Evolutionary conservation across 805 yeast genomes (phyloP).

Genomic region (Hanseniaspora thailandica): DNA sequence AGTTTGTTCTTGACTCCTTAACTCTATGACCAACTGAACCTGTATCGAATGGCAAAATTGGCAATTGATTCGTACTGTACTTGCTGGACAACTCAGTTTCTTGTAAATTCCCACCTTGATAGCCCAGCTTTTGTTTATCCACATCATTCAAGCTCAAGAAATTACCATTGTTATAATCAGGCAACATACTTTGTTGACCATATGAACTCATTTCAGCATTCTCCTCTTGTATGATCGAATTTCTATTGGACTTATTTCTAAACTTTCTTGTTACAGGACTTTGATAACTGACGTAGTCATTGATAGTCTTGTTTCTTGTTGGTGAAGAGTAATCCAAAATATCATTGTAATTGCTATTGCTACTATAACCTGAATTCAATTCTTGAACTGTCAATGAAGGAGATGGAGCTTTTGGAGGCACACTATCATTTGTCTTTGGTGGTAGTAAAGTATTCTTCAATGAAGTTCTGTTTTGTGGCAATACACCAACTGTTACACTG

Average conservation of each 20-base stretch:
- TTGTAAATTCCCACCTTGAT: conserved; percentile 6
- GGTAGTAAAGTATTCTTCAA: neutral
- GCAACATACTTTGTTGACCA: neutral
- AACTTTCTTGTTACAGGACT: neutral
- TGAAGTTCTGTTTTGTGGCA: neutral
- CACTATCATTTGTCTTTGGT: neutral
- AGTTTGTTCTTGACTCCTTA: neutral
- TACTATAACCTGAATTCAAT: neutral
- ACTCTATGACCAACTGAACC: neutral
- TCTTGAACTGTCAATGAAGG: neutral
- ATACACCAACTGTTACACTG: conserved; percentile 12
- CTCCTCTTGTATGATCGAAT: conserved; percentile 9
- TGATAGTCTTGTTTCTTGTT: neutral
- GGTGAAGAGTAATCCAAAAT: conserved; percentile 13
- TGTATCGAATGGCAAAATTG: neutral
- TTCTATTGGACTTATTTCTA: conserved; percentile 13
- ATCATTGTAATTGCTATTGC: neutral
- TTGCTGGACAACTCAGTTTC: conserved; percentile 13
- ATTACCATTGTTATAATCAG: neutral
- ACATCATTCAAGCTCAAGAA: neutral
- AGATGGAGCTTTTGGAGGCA: neutral
- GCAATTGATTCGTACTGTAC: neutral
- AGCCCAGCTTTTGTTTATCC: neutral
- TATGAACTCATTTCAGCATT: neutral
- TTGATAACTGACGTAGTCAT: neutral